Evolutionary conservation across 371 early-diverging fungal species (phyloP).

Genomic region (Nosema muscidifuracis): DNA sequence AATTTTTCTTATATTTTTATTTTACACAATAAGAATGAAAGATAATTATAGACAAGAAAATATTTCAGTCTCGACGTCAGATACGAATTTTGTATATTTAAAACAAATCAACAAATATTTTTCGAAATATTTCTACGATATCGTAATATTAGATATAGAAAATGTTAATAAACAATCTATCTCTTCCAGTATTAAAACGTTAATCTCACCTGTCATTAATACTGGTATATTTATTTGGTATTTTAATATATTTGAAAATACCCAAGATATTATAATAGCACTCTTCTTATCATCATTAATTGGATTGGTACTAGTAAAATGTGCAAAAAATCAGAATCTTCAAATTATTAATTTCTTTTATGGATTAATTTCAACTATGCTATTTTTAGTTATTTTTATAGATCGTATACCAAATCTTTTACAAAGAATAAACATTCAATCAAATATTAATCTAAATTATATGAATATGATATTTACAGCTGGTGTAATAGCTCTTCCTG

Average conservation of each 20-base stretch:
- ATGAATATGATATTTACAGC: background rate
- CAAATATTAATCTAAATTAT: background rate
- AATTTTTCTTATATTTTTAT: background rate
- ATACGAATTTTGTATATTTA: background rate
- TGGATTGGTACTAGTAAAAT: background rate
- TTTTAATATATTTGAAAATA: background rate
- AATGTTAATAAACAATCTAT: background rate
- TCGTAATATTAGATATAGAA: conserved; percentile 8
- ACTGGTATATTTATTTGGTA: background rate
- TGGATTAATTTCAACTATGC: background rate
- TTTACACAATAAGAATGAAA: background rate
- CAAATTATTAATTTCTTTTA: background rate
- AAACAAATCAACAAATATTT: background rate
- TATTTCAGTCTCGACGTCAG: background rate
- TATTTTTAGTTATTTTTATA: background rate
- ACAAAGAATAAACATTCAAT: too few relatives aligned
- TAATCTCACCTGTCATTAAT: conserved; percentile 3
- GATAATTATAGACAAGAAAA: background rate
- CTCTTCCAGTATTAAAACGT: background rate
- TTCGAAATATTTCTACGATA: background rate
- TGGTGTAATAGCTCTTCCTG: background rate
- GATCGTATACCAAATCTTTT: background rate
- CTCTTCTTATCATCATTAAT: background rate
- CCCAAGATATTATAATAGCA: background rate
- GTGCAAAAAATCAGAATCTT: background rate